phyloP scores from a whole-genome alignment of 1,284 basidiomycete species.

The Cutaneotrichosporon sp. region DNA sequence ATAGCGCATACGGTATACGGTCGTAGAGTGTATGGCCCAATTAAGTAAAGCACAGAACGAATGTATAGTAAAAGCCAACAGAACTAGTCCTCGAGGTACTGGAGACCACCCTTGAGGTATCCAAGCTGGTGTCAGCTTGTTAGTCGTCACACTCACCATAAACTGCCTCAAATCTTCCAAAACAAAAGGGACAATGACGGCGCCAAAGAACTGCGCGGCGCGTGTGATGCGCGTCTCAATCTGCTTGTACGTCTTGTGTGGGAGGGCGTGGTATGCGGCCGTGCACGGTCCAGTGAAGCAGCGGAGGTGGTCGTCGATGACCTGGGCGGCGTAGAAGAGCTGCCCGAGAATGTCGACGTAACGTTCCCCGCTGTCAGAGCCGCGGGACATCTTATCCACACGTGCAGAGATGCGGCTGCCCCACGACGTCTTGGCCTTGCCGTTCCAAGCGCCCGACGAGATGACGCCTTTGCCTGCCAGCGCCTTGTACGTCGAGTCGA shows the following conservation, averaged over 20 bases:
- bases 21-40: not conserved
- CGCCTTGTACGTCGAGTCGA: conserved; percentile 82
- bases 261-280: conserved; percentile 67
- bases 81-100: conserved; percentile 42
- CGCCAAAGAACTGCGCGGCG: conserved; percentile 85
- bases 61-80: not conserved
- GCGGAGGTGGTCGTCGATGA: conserved; percentile 82
- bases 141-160: conserved; percentile 63
- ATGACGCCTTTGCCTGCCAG: conserved; percentile 81
- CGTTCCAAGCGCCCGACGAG: conserved; percentile 59
- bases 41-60: conserved; percentile 2
- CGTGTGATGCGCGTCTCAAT: conserved; percentile 75
- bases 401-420: conserved; percentile 75
- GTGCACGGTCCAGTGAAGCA: conserved; percentile 63
- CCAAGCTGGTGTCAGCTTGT: conserved; percentile 29
- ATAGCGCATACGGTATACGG: not conserved
- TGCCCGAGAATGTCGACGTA: conserved; percentile 77
- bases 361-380: conserved; percentile 78
- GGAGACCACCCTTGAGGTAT: conserved; percentile 44
- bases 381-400: conserved; percentile 86
- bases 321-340: conserved; percentile 72
- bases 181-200: conserved; percentile 86
- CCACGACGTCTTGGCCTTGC: conserved; percentile 67
- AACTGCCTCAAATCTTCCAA: conserved; percentile 66
- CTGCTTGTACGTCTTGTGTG: conserved; percentile 62